A percentile compares a stretch with the other conserved stretches of the same genome.
phyloP scores from a whole-genome alignment of 306 rosid species.

The Castanopsis chinensis region DNA sequence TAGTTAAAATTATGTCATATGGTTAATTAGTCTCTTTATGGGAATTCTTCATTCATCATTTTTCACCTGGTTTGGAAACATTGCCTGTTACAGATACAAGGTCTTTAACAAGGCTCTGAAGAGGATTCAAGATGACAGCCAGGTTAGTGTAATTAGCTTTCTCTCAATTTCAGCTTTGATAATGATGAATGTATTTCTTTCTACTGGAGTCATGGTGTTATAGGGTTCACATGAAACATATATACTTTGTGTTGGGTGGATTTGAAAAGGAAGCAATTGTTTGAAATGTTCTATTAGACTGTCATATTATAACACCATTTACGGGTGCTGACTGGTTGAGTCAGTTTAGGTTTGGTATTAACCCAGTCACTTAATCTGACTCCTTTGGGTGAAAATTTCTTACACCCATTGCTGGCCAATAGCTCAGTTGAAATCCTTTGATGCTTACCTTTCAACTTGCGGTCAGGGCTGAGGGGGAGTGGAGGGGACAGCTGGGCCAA shows the following conservation, averaged over 20 bases:
- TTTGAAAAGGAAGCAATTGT: slow-evolving; percentile 8
- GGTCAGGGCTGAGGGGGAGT: no score
- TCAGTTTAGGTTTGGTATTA: no score
- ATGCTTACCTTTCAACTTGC: no score
- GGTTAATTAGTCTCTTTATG: neutral
- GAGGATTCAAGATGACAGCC: slow-evolving; percentile 82
- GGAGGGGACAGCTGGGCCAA: no score
- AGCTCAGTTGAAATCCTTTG: no score
- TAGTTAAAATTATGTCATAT: neutral
- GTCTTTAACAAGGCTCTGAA: slow-evolving; percentile 79
- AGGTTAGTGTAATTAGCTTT: slow-evolving; percentile 42
- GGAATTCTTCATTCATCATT: slow-evolving; percentile 7
- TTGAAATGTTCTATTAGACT: neutral
- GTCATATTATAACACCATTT: no score
- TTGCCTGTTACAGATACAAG: slow-evolving; percentile 56
- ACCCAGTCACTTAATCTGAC: no score
- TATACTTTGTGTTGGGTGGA: slow-evolving; percentile 14
- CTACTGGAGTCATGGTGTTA: slow-evolving; percentile 4
- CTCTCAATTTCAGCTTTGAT: neutral
- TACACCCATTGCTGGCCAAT: no score
- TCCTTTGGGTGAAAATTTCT: no score
- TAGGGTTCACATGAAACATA: slow-evolving; percentile 1
- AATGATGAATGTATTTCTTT: neutral
- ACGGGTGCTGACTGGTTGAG: no score
- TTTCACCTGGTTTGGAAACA: slow-evolving; percentile 9